Base-by-base conservation (phyloP, 768 basidiomycete genomes). In the Amanita subjunquillea region DNA sequence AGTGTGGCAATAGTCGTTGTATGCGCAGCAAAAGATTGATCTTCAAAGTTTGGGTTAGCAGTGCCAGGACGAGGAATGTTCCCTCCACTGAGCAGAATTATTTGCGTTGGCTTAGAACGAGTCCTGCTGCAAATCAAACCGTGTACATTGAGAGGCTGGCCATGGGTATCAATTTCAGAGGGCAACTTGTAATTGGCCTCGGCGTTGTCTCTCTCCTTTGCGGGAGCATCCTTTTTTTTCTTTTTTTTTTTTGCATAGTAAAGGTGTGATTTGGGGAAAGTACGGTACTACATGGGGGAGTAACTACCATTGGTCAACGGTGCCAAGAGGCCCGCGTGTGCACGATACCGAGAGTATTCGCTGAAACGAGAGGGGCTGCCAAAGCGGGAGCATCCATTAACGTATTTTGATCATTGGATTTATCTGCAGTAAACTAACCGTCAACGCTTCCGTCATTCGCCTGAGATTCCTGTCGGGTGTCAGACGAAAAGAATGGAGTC, bases 21-120 rank as follows among this genome's bases (percentile, higher is more conserved):
- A 41, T 54, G 39, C 54, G 60, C 23, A 54, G n/a, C n/a, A 59
- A 59, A 25, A 53, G 53, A 22, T 58, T 62, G 29, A 13, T 63
- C 63, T 13, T 62, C 54, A 23, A 65, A 66, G 34, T 66, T 64
- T 10, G 66, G 64, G 56, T 64, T 64, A 7, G 66, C 62, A 12
- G 67, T 68, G 32, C 61, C 66, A 40, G 67, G 66, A 20, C 65
- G 48, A 3, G 50, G 12, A 29, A 57, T 50, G 9, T 32, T 22
- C 44, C 36, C 45, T 54, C 49, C 46, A 50, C n/a, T 49, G 17
- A 36, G 42, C 32, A 54, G 55, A 8, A 56, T 47, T 22, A 50
- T 53, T 32, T 55, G 56, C 17, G 46, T 39, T 17, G 47, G 41
- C 30, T 54, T 49, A 41, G 45, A 30, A 36, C 29, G 38, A 34